Base-by-base conservation (phyloP, 2,329 filamentous ascomycete species). In the Nannizzia gypsea region DNA sequence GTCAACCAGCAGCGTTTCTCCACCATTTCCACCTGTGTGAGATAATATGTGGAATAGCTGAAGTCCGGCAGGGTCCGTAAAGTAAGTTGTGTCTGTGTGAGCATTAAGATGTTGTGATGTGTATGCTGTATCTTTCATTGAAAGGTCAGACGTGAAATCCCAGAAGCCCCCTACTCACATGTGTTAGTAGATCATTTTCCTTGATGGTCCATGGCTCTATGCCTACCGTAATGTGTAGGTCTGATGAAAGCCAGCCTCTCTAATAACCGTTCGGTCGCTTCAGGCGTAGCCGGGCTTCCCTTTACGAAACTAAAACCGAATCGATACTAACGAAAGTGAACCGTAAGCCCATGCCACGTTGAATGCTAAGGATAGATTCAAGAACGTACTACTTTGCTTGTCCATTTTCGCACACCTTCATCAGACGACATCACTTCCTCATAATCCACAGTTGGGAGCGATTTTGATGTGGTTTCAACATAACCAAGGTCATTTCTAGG, bases 1-100 rank as follows among this genome's bases (percentile, higher is more conserved):
- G 71, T 99, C 93, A 0, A 96, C 87, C 0, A 99, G 83, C 0
- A 95, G 78, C 0, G 87, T 91, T 58, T 84, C 79, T 4, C 93
- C 93, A 8, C 92, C 93, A 9, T 65, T 60, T 8, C 77, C 61
- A 65, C 73, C 60, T 6, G 84, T 86, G 71, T 95, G 89, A 0
- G 89, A 93, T 28, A 97, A 81, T 54, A 96, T 78, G 70, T 99
- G 93, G 73, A 99, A 95, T 26, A 93, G 85, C 72, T 99, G 93
- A 36, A 99, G 80, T 8, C 92, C 90, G 1, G 89, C 86, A 0
- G 93, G 92, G 64, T 97, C 92, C 22, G 84, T 90, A 75, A 97
- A 97, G 73, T 99, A 97, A 0, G 92, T 96, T 5, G 84, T 97
- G 74, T 99, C 93, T 0, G 92, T 97, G 73, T 99, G 93, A 0